Percentiles rank a stretch among this genome's conserved stretches.
Conservation (phyloP, 2,329 filamentous ascomycete species). For the Ceratocystis eucalypticola region DNA sequence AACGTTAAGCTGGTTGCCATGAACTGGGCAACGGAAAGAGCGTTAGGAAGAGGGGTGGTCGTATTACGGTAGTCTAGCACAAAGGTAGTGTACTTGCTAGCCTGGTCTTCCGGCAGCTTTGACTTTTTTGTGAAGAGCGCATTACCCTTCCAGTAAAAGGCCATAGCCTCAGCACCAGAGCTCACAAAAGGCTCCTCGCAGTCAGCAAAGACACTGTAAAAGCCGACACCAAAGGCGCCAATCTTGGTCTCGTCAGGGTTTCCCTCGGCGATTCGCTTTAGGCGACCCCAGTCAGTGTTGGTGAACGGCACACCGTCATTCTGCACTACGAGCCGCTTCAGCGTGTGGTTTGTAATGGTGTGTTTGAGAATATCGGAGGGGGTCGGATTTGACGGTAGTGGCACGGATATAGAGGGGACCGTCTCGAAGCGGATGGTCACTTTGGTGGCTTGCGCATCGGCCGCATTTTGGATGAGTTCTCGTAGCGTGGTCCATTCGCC, state of each 20-base stretch:
- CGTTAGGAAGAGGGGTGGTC: constrained; percentile 71
- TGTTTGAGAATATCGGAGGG: constrained; percentile 67
- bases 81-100: constrained; percentile 69
- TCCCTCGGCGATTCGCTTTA: constrained; percentile 97
- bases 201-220: constrained; percentile 96
- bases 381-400: constrained; percentile 51
- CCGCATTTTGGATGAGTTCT: constrained; percentile 96
- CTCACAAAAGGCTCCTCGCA: constrained; percentile 96
- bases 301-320: constrained; percentile 86
- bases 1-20: constrained; percentile 91
- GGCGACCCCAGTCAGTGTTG: constrained; percentile 77
- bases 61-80: constrained; percentile 85
- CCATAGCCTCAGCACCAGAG: constrained; percentile 85
- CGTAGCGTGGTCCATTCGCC: constrained; percentile 85
- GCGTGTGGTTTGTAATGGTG: constrained; percentile 67
- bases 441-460: constrained; percentile 80
- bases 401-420: constrained; percentile 63
- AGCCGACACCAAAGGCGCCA: constrained; percentile 93
- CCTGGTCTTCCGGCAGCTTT: constrained; percentile 53
- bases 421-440: constrained; percentile 91
- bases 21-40: constrained; percentile 81
- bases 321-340: constrained; percentile 75
- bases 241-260: constrained; percentile 99
- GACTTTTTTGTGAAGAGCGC: constrained; percentile 84
- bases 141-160: constrained; percentile 99